Conservation (phyloP, 2,329 filamentous ascomycete species). For the Xenoacremonium recifei region DNA sequence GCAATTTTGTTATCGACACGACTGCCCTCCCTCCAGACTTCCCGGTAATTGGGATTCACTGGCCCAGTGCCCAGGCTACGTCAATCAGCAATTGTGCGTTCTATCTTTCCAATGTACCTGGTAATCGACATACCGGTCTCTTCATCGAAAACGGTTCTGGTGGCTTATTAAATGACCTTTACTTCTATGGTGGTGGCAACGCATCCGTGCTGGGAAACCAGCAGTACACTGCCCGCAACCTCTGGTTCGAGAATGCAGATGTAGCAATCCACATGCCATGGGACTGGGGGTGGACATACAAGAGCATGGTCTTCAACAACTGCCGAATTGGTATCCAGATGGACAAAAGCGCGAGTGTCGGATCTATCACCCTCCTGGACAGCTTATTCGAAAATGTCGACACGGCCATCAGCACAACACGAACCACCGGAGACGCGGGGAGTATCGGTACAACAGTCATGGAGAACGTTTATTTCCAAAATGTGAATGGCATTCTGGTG, state of each 20-base stretch:
- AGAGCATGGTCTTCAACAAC: slow-evolving; percentile 61
- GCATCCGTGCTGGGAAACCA: slow-evolving; percentile 61
- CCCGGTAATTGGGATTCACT: slow-evolving; percentile 58
- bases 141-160: slow-evolving; percentile 65
- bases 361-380: slow-evolving; percentile 74
- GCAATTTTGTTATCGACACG: slow-evolving; percentile 57
- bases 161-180: slow-evolving; percentile 66
- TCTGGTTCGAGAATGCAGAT: slow-evolving; percentile 62
- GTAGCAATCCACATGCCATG: slow-evolving; percentile 71
- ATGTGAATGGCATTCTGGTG: slow-evolving; percentile 30
- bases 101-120: slow-evolving; percentile 43
- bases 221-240: slow-evolving; percentile 69
- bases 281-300: slow-evolving; percentile 77
- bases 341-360: slow-evolving; percentile 58
- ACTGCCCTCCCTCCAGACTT: slow-evolving; percentile 46
- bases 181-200: slow-evolving; percentile 67
- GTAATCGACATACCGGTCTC: slow-evolving; percentile 54
- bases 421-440: slow-evolving; percentile 30
- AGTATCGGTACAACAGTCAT: slow-evolving; percentile 44
- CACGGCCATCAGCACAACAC: slow-evolving; percentile 65
- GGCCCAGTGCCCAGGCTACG: slow-evolving; percentile 65
- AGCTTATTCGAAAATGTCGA: slow-evolving; percentile 66
- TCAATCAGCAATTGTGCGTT: slow-evolving; percentile 59
- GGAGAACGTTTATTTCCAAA: slow-evolving; percentile 45
- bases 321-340: slow-evolving; percentile 68